Conservation (phyloP, 2,329 filamentous ascomycete species). For the Aureobasidium mangrovei region DNA sequence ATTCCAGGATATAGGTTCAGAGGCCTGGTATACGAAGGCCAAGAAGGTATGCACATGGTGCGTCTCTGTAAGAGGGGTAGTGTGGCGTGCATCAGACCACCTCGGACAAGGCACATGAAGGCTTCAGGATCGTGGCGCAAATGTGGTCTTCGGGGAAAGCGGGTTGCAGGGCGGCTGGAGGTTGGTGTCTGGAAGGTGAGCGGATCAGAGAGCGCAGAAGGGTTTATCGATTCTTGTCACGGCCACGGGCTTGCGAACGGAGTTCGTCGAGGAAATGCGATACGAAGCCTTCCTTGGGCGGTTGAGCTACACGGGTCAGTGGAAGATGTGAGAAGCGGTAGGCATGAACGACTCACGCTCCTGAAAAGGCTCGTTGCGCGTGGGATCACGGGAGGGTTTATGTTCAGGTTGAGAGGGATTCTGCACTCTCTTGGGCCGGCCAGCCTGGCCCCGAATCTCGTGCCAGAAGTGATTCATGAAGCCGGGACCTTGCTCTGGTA, state of each 20-base stretch:
- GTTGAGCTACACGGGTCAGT: slow-evolving; percentile 13
- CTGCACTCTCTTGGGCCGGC: neutral
- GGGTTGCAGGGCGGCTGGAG: neutral
- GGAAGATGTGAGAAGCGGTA: too few species aligned
- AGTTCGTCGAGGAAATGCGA: slow-evolving; percentile 43
- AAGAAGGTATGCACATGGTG: too few species aligned
- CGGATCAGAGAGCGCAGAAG: slow-evolving; percentile 21
- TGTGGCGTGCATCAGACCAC: too few species aligned
- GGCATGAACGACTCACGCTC: neutral
- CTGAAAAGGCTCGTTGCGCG: neutral
- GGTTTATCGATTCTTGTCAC: slow-evolving; percentile 17
- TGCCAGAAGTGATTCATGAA: slow-evolving; percentile 45
- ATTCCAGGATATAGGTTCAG: too few species aligned
- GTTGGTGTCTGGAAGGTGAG: neutral
- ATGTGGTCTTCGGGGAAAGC: neutral
- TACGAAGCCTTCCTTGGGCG: slow-evolving; percentile 29
- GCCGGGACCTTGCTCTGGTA: slow-evolving; percentile 22
- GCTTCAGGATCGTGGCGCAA: too few species aligned
- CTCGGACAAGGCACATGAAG: too few species aligned
- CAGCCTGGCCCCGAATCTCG: slow-evolving; percentile 40
- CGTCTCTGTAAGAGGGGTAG: too few species aligned
- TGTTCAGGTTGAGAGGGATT: neutral
- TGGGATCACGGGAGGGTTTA: neutral
- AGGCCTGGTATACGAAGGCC: too few species aligned
- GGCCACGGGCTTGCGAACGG: slow-evolving; percentile 36